Base-by-base conservation (phyloP, 441 rosid genomes). In the Erodium texanum region DNA sequence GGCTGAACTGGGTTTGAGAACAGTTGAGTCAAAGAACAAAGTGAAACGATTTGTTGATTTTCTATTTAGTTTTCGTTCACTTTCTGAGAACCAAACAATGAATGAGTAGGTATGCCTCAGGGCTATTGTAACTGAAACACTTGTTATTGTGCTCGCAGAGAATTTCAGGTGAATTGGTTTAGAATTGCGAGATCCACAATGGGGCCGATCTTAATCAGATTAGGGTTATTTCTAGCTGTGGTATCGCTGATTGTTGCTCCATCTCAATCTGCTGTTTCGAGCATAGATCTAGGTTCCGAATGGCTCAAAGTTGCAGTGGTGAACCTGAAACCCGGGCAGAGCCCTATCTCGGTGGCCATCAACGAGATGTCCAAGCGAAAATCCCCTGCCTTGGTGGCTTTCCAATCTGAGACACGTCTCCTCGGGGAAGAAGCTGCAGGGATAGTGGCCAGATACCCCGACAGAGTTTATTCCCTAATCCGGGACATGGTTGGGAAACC, bases 361-460 rank as follows among this genome's bases (percentile, higher is more conserved):
- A 93, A 93, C 68, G 99, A 93, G 83, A 93, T 91, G 99, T 93
- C 97, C 4, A 93, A 91, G 86, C 79, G 99, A 20, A 93, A 93
- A 80, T 85, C 97, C 23, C 97, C 99, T 16, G 86, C 87, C 5
- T 71, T 93, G 48, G 93, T 93, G 15, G 93, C 95, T 15, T 93
- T 93, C 76, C 97, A 89, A 2, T 76, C 92, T 0, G 96, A 80
- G 5, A 66, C 81, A 38, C 86, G 99, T 8, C 87, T 94, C 52
- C 76, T 94, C 1, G 99, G 84, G 16, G 99, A 94, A 73, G 99
- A 94, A 82, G 97, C 96, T 1, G 96, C 93, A 0, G 97, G 99
- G 1, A 82, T 91, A 38, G 80, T 85, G 1, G 99, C 97, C 27
- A 90, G 97, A 24, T 81, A 88, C 77, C 99, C 99, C 0, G 77